Conservation (phyloP, 179 eudicot species). For the Carnegiea gigantea region DNA sequence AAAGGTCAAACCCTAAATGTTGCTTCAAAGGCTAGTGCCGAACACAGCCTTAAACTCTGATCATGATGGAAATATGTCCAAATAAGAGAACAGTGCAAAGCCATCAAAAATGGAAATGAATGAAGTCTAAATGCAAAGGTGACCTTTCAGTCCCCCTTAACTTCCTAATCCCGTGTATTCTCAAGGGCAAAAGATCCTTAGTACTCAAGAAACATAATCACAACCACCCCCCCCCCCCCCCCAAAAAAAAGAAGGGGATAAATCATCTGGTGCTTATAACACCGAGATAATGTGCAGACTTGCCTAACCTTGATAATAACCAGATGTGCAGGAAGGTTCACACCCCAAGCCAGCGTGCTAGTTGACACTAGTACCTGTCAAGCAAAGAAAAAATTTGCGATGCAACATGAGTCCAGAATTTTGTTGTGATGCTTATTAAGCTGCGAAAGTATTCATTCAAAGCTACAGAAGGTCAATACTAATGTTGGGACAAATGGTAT, state of each 20-base stretch:
- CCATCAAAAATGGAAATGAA: too few relatives aligned
- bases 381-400: constrained; percentile 5
- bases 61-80: too few relatives aligned
- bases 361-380: constrained; percentile 92
- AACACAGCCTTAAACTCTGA: too few relatives aligned
- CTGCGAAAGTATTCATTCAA: background rate
- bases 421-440: background rate
- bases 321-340: constrained; percentile 98
- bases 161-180: too few relatives aligned
- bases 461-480: constrained; percentile 5
- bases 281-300: background rate
- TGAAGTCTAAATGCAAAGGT: too few relatives aligned
- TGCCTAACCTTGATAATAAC: constrained; percentile 87
- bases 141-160: too few relatives aligned
- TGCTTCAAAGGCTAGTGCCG: too few relatives aligned
- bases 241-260: background rate
- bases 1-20: too few relatives aligned
- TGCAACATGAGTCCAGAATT: background rate
- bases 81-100: too few relatives aligned
- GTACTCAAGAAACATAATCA: background rate
- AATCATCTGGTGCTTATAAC: background rate
- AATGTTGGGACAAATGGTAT: background rate
- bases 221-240: background rate
- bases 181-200: background rate
- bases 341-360: constrained; percentile 99